These are phyloP conservation scores for Phalaenopsis aphrodite DNA, from an alignment of 106 monocot genomes.

Conservation along the genomic window DNA sequence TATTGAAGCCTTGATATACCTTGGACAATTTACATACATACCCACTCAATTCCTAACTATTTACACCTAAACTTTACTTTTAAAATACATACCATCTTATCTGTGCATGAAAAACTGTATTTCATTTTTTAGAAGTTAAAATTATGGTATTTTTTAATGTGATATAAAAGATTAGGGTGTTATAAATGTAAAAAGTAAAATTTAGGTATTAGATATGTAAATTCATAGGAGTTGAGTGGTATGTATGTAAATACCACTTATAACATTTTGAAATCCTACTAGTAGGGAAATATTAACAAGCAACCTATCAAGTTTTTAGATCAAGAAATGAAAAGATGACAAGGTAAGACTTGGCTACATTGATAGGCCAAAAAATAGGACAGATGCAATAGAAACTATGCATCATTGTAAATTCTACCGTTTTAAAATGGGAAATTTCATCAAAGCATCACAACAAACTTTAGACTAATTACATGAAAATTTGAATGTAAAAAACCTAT, in stretches of 20 bases:
- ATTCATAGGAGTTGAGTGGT: too few relatives aligned
- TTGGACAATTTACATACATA: too few relatives aligned
- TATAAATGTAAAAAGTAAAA: too few relatives aligned
- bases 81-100: too few relatives aligned
- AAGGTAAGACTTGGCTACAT: neutral
- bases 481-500: constrained; percentile 41
- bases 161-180: too few relatives aligned
- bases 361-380: neutral
- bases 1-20: neutral
- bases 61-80: too few relatives aligned
- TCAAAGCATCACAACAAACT: neutral
- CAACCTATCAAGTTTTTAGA: neutral
- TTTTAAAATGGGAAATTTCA: neutral
- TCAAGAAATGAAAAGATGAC: neutral
- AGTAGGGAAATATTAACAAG: neutral
- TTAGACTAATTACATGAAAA: neutral
- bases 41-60: too few relatives aligned
- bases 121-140: too few relatives aligned
- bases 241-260: neutral
- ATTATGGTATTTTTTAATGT: too few relatives aligned
- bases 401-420: neutral
- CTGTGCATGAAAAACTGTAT: too few relatives aligned
- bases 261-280: neutral
- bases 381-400: neutral
- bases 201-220: too few relatives aligned